Evolutionary conservation across 148 eudicot species (phyloP), one percentile per base, ranked within the genome.

Genomic region (Camellia sinensis): DNA sequence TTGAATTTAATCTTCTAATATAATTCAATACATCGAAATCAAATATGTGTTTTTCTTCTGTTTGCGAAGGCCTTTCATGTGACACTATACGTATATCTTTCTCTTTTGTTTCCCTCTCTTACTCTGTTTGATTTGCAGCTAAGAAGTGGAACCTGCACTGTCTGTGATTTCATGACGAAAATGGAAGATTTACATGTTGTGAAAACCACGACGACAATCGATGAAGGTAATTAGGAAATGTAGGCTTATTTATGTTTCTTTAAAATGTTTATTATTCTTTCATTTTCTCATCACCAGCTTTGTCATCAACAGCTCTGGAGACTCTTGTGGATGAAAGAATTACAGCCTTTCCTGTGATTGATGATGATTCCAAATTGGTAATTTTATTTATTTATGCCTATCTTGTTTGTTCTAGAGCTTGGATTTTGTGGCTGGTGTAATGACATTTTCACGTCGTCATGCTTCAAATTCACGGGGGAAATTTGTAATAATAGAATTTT

Each of bases 311-410:
- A 89, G 92, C 92, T 48, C 67, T 89, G 73, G 86, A 87, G 67
- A 78, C 63, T 71, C 89, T 91, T 21, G 92, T 89, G 79, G 90
- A 91, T 67, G 88, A 89, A 84, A 84, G 91, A 80, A 69, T 89
- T 74, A 89, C 92, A 5, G 92, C 92, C 64, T 86, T 91, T 77
- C 95, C 95, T 18, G 95, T 91, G 83, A 53, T 91, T 75, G 92
- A 89, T 77, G 92, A 88, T 80, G 87, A 89, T 64, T 87, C 90
- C 91, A 94, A 92, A 75, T 83, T 96, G 99, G 99, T 92, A 88
- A 87, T 76, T 74, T 53, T 77, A 21, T 70, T 71, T 1, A 3
- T 1, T 48, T 44, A 11, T 62, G 45, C 61, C 22, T 56, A 0
- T 56, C 3, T 56, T 56, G 17, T 10, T 56, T 10, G 17, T 14